Evolutionary conservation across 176 grass and related monocot species (phyloP), one percentile per base, ranked within the genome.

Genomic region (Musa troglodytarum): DNA sequence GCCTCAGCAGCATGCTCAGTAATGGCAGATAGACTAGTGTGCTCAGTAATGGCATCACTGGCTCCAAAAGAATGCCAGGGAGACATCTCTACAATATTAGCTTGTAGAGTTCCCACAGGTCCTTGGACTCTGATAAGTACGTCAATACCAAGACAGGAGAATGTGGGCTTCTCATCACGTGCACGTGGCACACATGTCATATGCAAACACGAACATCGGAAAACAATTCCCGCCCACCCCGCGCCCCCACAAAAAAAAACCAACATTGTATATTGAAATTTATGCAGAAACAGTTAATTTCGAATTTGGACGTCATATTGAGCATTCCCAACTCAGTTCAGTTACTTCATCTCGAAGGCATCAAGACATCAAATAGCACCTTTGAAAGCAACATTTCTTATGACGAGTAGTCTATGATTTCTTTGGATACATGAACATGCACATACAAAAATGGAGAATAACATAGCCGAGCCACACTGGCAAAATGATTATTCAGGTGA

Each of bases 131-230:
- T 0, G 87, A 83, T 20, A 78, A 24, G 82, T 93, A 88, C 84
- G 86, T 88, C 54, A 97, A 82, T 75, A 83, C 19, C 1, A 91
- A 79, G 23, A 66, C 58, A 61, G 86, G 88, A 15, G 84, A 87
- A 14, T 91, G 84, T 0, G 83, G 76, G 49, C 76, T 68, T 17
- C 95, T 90, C 8, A 81, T 76, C 68, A 91, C 86, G 81, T 91
- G 50, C 23, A 84, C 86, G 84, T 94, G 95, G 74, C 86, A 82
- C 26, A 93, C 43, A 43, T 90, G 93, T 78, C 50, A 81, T 58
- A 76, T 7, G 75, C 23, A 28, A 82, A 87, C 69, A 28, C 49
- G 56, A 34, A 14, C 43, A 3, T 20, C n/a, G 72, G 24, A 57
- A 9, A 66, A 11, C 14, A 66, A 20, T 26, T 22, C 22, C 22